These are phyloP conservation scores for Monosiga brevicollis DNA, from an alignment of 78 protist species.

Conservation along the genomic window DNA sequence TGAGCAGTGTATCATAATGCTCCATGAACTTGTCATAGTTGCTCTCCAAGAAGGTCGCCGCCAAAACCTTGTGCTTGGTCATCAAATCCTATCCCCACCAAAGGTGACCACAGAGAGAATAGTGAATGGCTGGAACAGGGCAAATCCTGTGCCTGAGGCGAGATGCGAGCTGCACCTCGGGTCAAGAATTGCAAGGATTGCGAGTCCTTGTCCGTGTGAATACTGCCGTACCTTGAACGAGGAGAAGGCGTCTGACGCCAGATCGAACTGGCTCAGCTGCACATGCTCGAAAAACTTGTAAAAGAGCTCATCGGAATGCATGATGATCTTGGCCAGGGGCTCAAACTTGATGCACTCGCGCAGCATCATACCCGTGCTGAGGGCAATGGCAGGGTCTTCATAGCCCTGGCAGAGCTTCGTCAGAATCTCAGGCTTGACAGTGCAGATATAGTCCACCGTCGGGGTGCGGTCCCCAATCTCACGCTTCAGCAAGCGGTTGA, in stretches of 20 bases:
- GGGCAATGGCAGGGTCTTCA: too few relatives aligned
- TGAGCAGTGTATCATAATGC: conserved; percentile 44
- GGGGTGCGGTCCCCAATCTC: conserved; percentile 52
- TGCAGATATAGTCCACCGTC: conserved; percentile 62
- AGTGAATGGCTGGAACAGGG: neutral
- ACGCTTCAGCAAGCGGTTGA: conserved; percentile 54
- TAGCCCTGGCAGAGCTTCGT: conserved; percentile 58
- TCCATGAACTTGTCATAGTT: conserved; percentile 65
- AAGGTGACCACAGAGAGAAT: neutral
- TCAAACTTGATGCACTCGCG: conserved; percentile 29
- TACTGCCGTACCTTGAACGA: conserved; percentile 48
- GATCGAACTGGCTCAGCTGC: conserved; percentile 75
- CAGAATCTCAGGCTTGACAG: conserved; percentile 27
- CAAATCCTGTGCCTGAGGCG: neutral
- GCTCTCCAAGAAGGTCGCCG: conserved; percentile 50
- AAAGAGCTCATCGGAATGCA: conserved; percentile 28
- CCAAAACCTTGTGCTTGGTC: conserved; percentile 65
- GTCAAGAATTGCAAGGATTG: neutral
- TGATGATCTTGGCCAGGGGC: conserved; percentile 44
- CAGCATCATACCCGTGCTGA: neutral
- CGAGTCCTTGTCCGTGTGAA: neutral
- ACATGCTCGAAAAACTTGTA: conserved; percentile 50
- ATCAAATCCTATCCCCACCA: conserved; percentile 55
- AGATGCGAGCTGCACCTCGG: neutral
- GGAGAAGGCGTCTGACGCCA: conserved; percentile 87